These are phyloP conservation scores for Paraurostyla sp. DNA, from an alignment of 73 alveolate genomes.

Conservation along the genomic window DNA sequence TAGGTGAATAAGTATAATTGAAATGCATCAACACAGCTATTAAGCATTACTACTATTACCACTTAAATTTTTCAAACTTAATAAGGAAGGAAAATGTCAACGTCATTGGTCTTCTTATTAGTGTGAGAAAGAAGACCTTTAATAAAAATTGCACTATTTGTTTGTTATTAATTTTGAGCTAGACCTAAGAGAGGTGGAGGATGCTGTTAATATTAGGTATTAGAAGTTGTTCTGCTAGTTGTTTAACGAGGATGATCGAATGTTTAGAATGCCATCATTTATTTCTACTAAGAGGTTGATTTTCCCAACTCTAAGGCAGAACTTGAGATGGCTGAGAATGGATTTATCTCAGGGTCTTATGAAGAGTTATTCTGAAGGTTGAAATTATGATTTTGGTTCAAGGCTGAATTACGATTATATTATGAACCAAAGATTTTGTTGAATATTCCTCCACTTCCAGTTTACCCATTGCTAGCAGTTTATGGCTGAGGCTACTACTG, in stretches of 20 bases:
- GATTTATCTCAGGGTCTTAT: background rate
- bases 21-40: no score
- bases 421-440: conserved; percentile 10
- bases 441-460: conserved; percentile 38
- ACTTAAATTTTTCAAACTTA: conserved; percentile 21
- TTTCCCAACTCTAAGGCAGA: background rate
- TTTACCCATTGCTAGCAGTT: background rate
- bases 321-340: background rate
- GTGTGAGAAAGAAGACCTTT: conserved; percentile 36
- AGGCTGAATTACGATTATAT: background rate
- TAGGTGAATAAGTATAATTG: background rate
- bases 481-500: background rate
- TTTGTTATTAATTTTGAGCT: background rate
- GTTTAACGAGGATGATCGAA: conserved; percentile 23
- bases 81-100: conserved; percentile 51
- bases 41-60: no score
- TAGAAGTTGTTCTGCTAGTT: conserved; percentile 20
- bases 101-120: conserved; percentile 27
- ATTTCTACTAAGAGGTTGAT: background rate
- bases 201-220: conserved; percentile 11
- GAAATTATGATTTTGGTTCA: background rate
- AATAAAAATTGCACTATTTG: conserved; percentile 22
- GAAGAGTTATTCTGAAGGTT: background rate
- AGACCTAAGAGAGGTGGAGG: background rate
- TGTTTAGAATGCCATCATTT: conserved; percentile 19